phyloP scores from a whole-genome alignment of 495 filamentous ascomycete species.

The Parachaetomium inaequale region DNA sequence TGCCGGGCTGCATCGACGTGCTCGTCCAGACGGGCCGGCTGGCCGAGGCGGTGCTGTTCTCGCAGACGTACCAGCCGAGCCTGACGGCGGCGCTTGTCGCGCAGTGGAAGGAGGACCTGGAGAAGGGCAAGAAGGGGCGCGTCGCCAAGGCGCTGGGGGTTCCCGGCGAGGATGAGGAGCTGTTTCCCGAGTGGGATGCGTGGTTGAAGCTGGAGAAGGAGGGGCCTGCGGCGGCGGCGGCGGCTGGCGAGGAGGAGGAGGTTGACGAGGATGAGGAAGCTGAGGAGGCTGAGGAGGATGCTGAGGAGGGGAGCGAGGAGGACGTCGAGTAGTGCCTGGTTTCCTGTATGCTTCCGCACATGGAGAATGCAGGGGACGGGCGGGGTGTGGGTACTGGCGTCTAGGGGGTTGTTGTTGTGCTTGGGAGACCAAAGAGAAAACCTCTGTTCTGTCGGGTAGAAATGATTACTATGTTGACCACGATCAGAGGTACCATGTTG shows the following conservation, averaged over 20 bases:
- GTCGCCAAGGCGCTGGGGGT: conserved; percentile 77
- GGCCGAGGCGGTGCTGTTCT: conserved; percentile 84
- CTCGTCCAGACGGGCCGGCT: conserved; percentile 71
- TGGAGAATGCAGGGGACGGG: neutral
- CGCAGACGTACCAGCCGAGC: conserved; percentile 91
- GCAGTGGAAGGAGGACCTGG: conserved; percentile 76
- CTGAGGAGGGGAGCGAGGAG: conserved; percentile 14
- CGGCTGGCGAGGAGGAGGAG: conserved; percentile 23
- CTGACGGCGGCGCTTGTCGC: conserved; percentile 62
- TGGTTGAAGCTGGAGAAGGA: conserved; percentile 78
- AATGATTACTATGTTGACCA: neutral
- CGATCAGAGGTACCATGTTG: neutral
- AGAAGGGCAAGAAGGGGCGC: conserved; percentile 76
- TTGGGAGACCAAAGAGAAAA: conserved; percentile 2
- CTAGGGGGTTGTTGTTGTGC: neutral
- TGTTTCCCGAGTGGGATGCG: conserved; percentile 96
- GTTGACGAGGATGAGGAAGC: conserved; percentile 18
- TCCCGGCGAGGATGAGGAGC: conserved; percentile 81
- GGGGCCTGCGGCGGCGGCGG: conserved; percentile 36
- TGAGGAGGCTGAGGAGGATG: conserved; percentile 16
- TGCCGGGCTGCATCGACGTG: conserved; percentile 76
- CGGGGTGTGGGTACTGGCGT: conserved; percentile 4
- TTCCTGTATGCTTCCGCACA: neutral
- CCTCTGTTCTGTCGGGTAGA: neutral
- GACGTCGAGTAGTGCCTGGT: conserved; percentile 1